Conservation (phyloP, 1,139 yeast genomes). For the Yamadazyma taylorii region DNA sequence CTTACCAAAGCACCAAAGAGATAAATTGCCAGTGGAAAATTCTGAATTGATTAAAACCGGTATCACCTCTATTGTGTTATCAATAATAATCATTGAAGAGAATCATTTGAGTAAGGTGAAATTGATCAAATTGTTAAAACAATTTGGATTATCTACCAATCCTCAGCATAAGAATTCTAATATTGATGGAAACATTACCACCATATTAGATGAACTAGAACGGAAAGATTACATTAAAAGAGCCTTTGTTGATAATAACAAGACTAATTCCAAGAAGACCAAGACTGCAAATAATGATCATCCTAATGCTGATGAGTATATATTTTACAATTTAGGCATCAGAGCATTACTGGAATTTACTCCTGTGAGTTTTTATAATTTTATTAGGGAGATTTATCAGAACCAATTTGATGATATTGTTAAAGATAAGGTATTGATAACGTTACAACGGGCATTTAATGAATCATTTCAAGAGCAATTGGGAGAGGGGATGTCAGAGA, state of each 20-base stretch:
- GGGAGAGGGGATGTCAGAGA: not conserved
- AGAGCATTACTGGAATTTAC: conserved; percentile 36
- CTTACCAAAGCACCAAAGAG: conserved; percentile 15
- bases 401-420: conserved; percentile 22
- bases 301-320: conserved; percentile 8
- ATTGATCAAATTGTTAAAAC: conserved; percentile 21
- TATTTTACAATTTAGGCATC: conserved; percentile 33
- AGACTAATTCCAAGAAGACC: conserved; percentile 8
- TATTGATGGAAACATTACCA: conserved; percentile 23
- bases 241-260: conserved; percentile 7
- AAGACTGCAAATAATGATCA: conserved; percentile 1
- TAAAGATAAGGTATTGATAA: conserved; percentile 23
- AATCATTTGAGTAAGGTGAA: conserved; percentile 33
- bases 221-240: conserved; percentile 32
- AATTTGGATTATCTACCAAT: conserved; percentile 32
- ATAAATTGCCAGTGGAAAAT: conserved; percentile 21
- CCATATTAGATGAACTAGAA: conserved; percentile 31
- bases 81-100: conserved; percentile 33
- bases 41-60: conserved; percentile 33
- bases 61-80: conserved; percentile 25
- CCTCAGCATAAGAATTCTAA: conserved; percentile 24
- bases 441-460: conserved; percentile 26
- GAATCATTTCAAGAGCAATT: conserved; percentile 6
- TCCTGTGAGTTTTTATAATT: conserved; percentile 29
- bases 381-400: conserved; percentile 30